Conservation (phyloP, 2,329 filamentous ascomycete species). For the Epichloe bromicola region DNA sequence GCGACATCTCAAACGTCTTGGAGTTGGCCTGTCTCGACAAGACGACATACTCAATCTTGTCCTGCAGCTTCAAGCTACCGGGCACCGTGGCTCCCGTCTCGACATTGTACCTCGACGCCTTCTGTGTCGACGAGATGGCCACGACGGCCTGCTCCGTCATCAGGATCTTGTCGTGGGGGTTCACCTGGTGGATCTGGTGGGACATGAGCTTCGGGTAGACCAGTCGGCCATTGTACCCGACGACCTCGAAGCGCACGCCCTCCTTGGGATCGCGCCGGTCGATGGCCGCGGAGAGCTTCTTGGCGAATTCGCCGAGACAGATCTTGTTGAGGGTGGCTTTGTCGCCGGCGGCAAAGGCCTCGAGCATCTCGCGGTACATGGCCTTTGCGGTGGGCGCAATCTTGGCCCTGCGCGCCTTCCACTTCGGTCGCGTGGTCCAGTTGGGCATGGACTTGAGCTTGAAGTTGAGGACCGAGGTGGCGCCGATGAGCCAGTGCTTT, state of each 20-base stretch:
- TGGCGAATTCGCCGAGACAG: conserved; percentile 39
- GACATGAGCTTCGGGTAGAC: conserved; percentile 39
- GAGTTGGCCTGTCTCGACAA: conserved; percentile 36
- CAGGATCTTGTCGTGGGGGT: conserved; percentile 24
- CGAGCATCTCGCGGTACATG: conserved; percentile 48
- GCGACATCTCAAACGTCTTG: conserved; percentile 31
- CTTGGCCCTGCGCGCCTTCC: conserved; percentile 27
- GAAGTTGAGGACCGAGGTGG: conserved; percentile 22
- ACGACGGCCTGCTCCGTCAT: conserved; percentile 44
- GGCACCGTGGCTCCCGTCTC: conserved; percentile 26
- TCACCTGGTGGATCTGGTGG: conserved; percentile 37
- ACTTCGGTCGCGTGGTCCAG: conserved; percentile 27
- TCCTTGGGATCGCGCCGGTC: conserved; percentile 34
- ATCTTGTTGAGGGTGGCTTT: conserved; percentile 33
- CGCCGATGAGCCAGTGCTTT: conserved; percentile 23
- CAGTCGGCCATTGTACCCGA: conserved; percentile 31
- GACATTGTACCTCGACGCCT: conserved; percentile 29
- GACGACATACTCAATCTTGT: conserved; percentile 52
- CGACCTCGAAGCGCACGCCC: conserved; percentile 39
- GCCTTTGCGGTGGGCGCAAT: conserved; percentile 41
- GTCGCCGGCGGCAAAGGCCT: conserved; percentile 47
- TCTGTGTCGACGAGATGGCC: conserved; percentile 43
- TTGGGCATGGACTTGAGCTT: conserved; percentile 33
- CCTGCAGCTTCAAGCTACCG: conserved; percentile 35
- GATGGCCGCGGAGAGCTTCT: conserved; percentile 40